Conservation (phyloP, 805 yeast genomes). For the Wickerhamiella occidentalis region DNA sequence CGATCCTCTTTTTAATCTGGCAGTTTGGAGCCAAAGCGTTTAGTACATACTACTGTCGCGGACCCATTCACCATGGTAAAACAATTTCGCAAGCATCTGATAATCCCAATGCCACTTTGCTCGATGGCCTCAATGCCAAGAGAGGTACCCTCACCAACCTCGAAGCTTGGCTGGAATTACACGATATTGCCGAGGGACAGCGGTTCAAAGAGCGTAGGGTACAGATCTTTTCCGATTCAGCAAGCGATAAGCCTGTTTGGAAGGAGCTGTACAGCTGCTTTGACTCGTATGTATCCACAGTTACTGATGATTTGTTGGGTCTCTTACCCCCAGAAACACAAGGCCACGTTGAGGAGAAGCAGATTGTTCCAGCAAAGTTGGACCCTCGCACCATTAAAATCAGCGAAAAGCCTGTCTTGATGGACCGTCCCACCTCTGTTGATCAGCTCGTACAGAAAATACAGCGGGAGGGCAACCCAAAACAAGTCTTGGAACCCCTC, state of each 20-base stretch:
- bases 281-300: background rate
- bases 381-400: conserved; percentile 19
- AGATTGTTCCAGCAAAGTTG: conserved; percentile 18
- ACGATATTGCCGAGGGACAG: conserved; percentile 22
- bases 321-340: background rate
- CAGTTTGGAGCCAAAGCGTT: conserved; percentile 23
- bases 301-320: background rate
- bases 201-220: conserved; percentile 25
- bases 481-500: background rate
- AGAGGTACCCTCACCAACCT: conserved; percentile 23
- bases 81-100: conserved; percentile 23
- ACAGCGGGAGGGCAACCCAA: background rate
- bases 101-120: conserved; percentile 29
- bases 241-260: conserved; percentile 27
- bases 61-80: conserved; percentile 27
- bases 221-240: conserved; percentile 28
- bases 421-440: background rate
- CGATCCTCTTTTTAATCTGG: conserved; percentile 22
- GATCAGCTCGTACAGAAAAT: conserved; percentile 7
- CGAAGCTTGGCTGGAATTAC: conserved; percentile 31
- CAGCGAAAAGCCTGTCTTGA: conserved; percentile 15
- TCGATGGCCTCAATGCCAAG: conserved; percentile 26
- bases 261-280: conserved; percentile 19
- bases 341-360: background rate
- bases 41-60: conserved; percentile 28